Evolutionary conservation across 352 stramenopile genomes (phyloP).

Genomic region (Globisporangium okanoganense): DNA sequence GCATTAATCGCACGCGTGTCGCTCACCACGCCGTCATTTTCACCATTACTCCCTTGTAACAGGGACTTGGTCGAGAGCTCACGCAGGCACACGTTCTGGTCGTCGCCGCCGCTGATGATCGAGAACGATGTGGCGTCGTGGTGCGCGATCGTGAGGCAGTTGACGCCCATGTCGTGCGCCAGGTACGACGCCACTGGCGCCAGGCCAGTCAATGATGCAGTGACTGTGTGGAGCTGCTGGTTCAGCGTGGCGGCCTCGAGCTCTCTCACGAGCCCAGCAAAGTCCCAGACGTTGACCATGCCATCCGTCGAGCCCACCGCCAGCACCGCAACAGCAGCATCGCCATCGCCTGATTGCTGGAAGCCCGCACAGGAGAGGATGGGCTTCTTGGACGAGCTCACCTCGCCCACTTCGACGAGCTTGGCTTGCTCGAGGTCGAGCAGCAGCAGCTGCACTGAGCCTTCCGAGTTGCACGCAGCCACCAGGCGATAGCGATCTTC

Average conservation of each 20-base stretch:
- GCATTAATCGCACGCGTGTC: conserved; percentile 50
- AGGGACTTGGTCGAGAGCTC: conserved; percentile 38
- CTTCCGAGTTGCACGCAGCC: conserved; percentile 74
- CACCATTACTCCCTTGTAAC: neutral
- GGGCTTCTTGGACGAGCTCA: conserved; percentile 64
- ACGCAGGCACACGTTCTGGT: conserved; percentile 59
- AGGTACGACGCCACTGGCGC: conserved; percentile 53
- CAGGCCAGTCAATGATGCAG: conserved; percentile 22
- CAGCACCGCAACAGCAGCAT: conserved; percentile 34
- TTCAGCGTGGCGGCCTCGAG: conserved; percentile 7
- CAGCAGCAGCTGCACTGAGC: conserved; percentile 55
- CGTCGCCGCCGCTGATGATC: conserved; percentile 79
- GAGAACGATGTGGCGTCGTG: conserved; percentile 28
- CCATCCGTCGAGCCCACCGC: conserved; percentile 82
- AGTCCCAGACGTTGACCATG: conserved; percentile 70
- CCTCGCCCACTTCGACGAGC: conserved; percentile 49
- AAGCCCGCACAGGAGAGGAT: conserved; percentile 69
- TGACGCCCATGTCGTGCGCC: conserved; percentile 82
- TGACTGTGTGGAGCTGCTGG: neutral
- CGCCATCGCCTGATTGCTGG: conserved; percentile 16
- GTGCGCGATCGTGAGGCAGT: conserved; percentile 47
- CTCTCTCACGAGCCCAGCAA: conserved; percentile 28
- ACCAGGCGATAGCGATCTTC: conserved; percentile 40
- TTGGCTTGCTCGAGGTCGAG: conserved; percentile 33
- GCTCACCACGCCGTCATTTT: conserved; percentile 17